phyloP scores from a whole-genome alignment of 176 grass and related monocot species.

The Leersia perrieri region DNA sequence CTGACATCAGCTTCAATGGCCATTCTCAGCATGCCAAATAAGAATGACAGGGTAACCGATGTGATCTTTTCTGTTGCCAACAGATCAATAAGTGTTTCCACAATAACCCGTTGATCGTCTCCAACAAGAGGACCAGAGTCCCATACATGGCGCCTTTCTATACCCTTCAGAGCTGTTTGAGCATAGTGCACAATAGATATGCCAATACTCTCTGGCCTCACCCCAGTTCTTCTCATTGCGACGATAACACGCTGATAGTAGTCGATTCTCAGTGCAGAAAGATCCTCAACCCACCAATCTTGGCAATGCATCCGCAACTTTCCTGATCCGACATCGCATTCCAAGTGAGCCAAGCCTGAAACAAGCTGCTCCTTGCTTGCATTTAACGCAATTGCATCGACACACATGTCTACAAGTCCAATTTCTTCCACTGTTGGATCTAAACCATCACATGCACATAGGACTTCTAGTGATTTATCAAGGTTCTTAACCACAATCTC shows the following conservation, averaged over 20 bases:
- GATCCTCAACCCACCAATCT: constrained; percentile 92
- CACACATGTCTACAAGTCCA: constrained; percentile 57
- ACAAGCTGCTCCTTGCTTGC: constrained; percentile 61
- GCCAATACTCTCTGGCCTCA: constrained; percentile 67
- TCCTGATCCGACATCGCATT: constrained; percentile 43
- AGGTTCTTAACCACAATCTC: constrained; percentile 64
- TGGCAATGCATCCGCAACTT: constrained; percentile 41
- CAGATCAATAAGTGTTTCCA: constrained; percentile 68
- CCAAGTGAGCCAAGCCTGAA: constrained; percentile 47
- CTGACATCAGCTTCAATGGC: constrained; percentile 67
- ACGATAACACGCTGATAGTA: constrained; percentile 60
- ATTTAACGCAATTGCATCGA: constrained; percentile 69
- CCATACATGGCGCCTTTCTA: constrained; percentile 64
- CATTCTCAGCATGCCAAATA: constrained; percentile 95
- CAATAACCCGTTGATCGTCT: constrained; percentile 56
- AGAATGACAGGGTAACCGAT: constrained; percentile 63
- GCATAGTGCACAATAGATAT: constrained; percentile 71
- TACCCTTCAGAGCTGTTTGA: constrained; percentile 65
- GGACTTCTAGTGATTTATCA: constrained; percentile 54
- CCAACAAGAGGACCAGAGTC: constrained; percentile 61
- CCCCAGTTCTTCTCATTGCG: constrained; percentile 67
- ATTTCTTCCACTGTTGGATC: constrained; percentile 62
- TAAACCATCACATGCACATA: constrained; percentile 62
- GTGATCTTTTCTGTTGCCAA: constrained; percentile 78
- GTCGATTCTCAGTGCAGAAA: constrained; percentile 66